Evolutionary conservation across 352 stramenopile genomes (phyloP).

Genomic region (Pythium oligandrum): DNA sequence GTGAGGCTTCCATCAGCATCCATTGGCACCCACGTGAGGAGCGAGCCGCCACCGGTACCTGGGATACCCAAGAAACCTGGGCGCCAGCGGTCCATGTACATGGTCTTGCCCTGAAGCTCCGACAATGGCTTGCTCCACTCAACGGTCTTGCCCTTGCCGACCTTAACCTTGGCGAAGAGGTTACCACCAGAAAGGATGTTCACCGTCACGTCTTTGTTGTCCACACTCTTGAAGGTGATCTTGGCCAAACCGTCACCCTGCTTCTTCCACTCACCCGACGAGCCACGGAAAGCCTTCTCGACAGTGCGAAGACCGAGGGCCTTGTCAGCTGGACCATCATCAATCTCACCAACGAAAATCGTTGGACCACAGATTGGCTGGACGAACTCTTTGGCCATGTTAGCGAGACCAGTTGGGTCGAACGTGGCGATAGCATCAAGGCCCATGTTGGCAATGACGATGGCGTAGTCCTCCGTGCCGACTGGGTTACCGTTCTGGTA

Average conservation of each 20-base stretch:
- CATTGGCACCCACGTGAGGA: conserved; percentile 10
- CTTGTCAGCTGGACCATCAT: conserved; percentile 34
- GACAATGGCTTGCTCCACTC: conserved; percentile 11
- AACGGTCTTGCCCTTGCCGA: not conserved
- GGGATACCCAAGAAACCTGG: conserved; percentile 32
- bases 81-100: conserved; percentile 62
- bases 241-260: conserved; percentile 5
- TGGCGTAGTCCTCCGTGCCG: conserved; percentile 1
- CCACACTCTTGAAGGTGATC: conserved; percentile 10
- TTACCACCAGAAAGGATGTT: conserved; percentile 10
- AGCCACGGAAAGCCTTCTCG: conserved; percentile 38
- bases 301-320: conserved; percentile 37
- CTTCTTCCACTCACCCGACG: conserved; percentile 26
- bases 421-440: conserved; percentile 35
- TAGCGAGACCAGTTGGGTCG: conserved; percentile 45
- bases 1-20: conserved; percentile 8
- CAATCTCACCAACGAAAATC: conserved; percentile 46
- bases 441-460: conserved; percentile 29
- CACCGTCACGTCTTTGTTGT: conserved; percentile 10
- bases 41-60: conserved; percentile 2
- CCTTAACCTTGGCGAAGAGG: conserved; percentile 1
- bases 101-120: conserved; percentile 34
- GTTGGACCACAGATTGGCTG: conserved; percentile 59
- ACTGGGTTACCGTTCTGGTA: conserved; percentile 24
- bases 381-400: conserved; percentile 41